A percentile compares a stretch with the other conserved stretches of the same genome.
Evolutionary conservation across 495 filamentous ascomycete species (phyloP).

Genomic region (Choiromyces venosus): DNA sequence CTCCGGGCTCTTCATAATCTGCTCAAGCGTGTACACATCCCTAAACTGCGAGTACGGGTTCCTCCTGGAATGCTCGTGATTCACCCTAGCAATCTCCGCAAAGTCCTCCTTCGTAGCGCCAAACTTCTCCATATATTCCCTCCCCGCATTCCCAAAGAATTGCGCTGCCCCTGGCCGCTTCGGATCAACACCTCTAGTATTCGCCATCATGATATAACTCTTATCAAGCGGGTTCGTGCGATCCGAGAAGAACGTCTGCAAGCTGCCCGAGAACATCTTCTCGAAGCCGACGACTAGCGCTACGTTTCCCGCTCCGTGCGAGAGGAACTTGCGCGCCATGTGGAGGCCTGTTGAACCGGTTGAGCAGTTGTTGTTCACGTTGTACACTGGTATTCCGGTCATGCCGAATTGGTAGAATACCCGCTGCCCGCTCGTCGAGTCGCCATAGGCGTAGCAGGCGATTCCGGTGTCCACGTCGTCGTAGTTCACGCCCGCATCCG

Average conservation of each 20-base stretch:
- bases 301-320: conserved; percentile 73
- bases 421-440: conserved; percentile 89
- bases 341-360: conserved; percentile 84
- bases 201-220: conserved; percentile 69
- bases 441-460: conserved; percentile 97
- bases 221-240: conserved; percentile 69
- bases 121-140: conserved; percentile 94
- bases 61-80: conserved; percentile 80
- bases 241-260: conserved; percentile 76
- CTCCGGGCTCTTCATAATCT: conserved; percentile 70
- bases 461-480: conserved; percentile 93
- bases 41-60: conserved; percentile 98
- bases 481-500: conserved; percentile 92
- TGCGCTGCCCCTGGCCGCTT: conserved; percentile 82
- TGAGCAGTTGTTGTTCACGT: conserved; percentile 97
- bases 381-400: conserved; percentile 91
- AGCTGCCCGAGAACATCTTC: conserved; percentile 90
- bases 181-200: conserved; percentile 64
- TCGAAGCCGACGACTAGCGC: conserved; percentile 91
- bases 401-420: conserved; percentile 99
- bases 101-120: conserved; percentile 84
- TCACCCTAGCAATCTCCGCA: conserved; percentile 90
- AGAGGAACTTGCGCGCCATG: conserved; percentile 76
- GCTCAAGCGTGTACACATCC: conserved; percentile 79
- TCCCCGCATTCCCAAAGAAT: conserved; percentile 91